phyloP scores from a whole-genome alignment of 257 asterid genomes.

The Nemophila menziesii region DNA sequence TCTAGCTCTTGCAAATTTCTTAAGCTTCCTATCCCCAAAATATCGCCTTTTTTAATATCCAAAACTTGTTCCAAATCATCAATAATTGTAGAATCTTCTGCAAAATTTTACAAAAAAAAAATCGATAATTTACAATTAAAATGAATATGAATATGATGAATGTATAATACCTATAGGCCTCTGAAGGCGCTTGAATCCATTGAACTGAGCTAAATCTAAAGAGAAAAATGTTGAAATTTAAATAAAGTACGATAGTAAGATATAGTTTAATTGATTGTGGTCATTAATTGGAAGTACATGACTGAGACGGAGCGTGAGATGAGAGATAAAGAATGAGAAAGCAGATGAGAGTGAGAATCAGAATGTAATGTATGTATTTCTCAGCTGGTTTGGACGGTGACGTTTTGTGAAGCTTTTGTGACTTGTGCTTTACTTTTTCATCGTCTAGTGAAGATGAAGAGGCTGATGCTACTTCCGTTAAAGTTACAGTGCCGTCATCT shows the following conservation, averaged over 20 bases:
- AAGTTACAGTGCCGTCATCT: constrained; percentile 17
- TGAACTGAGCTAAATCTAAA: constrained; percentile 53
- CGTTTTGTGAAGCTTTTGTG: constrained; percentile 13
- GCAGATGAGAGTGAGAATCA: constrained; percentile 59
- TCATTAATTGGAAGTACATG: constrained; percentile 23
- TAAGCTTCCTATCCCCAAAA: constrained; percentile 44
- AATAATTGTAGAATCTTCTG: constrained; percentile 18
- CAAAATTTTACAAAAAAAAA: too few relatives aligned
- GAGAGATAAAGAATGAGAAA: constrained; percentile 70
- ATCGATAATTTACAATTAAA: too few relatives aligned
- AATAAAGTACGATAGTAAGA: background rate
- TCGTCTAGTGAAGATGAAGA: too few relatives aligned
- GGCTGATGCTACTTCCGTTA: background rate
- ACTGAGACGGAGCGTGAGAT: constrained; percentile 58
- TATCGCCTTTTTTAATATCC: constrained; percentile 31
- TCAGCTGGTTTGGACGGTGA: constrained; percentile 22
- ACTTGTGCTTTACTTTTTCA: constrained; percentile 5
- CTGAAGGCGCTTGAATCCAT: constrained; percentile 19
- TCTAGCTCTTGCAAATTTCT: constrained; percentile 37
- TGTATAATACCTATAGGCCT: constrained; percentile 26
- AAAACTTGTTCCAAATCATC: constrained; percentile 19
- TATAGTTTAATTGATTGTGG: background rate
- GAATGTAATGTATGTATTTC: constrained; percentile 59
- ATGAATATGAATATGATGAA: background rate
- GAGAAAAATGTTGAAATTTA: background rate